phyloP scores from a whole-genome alignment of 75 land plant species.

The Gnetum montanum region DNA sequence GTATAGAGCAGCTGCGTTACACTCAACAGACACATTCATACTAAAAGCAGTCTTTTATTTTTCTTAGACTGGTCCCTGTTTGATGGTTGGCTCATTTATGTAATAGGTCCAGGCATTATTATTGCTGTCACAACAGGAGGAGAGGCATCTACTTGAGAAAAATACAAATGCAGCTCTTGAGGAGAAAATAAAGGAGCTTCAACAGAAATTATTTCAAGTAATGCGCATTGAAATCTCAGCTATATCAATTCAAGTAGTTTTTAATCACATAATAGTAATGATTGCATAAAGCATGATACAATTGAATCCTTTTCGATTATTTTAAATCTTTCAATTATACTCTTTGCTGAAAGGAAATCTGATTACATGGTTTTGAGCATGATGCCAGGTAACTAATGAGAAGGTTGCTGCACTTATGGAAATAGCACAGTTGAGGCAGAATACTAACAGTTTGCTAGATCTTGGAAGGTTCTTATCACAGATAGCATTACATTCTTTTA shows the following conservation, averaged over 20 bases:
- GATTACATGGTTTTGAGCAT: neutral
- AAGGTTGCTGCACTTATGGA: constrained; percentile 90
- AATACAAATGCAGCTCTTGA: constrained; percentile 67
- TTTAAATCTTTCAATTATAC: neutral
- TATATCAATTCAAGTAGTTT: too few relatives aligned
- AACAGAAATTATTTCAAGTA: constrained; percentile 72
- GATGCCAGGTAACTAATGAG: constrained; percentile 74
- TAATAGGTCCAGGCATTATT: constrained; percentile 72
- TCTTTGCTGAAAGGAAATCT: neutral
- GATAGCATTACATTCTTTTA: neutral
- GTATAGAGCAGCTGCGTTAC: too few relatives aligned
- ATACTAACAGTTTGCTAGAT: constrained; percentile 51
- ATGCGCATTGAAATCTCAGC: neutral
- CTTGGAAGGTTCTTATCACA: constrained; percentile 32
- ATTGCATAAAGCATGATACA: too few relatives aligned
- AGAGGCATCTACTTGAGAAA: constrained; percentile 68
- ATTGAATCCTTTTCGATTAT: too few relatives aligned
- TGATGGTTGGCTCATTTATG: neutral
- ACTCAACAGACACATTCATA: neutral
- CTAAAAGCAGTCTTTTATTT: neutral
- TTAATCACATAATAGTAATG: too few relatives aligned
- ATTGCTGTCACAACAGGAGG: constrained; percentile 92
- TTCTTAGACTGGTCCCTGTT: neutral
- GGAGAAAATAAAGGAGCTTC: constrained; percentile 68
- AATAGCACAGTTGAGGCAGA: constrained; percentile 59